Base-by-base conservation (phyloP, 768 basidiomycete genomes). In the Hypsizygus marmoreus region DNA sequence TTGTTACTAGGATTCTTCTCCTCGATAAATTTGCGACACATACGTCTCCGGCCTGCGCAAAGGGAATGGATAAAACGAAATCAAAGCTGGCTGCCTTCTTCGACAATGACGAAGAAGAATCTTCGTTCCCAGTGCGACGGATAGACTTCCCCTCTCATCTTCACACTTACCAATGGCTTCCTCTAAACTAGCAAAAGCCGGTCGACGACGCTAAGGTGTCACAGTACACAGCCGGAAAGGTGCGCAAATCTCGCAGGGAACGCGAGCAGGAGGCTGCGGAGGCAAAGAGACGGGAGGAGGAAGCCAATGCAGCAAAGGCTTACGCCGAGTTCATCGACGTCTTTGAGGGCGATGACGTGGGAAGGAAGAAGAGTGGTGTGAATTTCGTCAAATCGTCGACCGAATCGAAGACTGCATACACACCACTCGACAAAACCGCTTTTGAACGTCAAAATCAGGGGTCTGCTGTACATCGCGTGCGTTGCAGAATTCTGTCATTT, bases 211-310 rank as follows among this genome's bases (percentile, higher is more conserved):
- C 86, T 57, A 95, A 95, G 68, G 69, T 88, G 47, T 86, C 88
- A 26, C 87, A 90, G 37, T 97, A 90, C 68, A 68, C 89, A 24
- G 82, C 91, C 60, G 93, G 88, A n/a, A 88, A 80, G 28, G 81
- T 86, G 41, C 82, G 85, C 49, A 97, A 98, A 72, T 93, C 93
- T 12, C 84, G 87, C 47, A 77, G 89, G 53, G 95, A 98, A 68
- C 88, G 88, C 58, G 97, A 98, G 62, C 85, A 84, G 59, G 95
- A 97, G 58, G 87, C 86, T 38, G 95, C 91, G 26, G 93, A 95
- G 59, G 86, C 85, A 29, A 97, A 93, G 69, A 84, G 85, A 57
- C 80, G 76, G 51, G 88, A 91, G 60, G 91, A 92, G 59, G 90
- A 91, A 60, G 84, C 83, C 40, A 75, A 78, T 53, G 88, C 88